phyloP scores from a whole-genome alignment of 768 basidiomycete genomes.

The Kwoniella sp. region DNA sequence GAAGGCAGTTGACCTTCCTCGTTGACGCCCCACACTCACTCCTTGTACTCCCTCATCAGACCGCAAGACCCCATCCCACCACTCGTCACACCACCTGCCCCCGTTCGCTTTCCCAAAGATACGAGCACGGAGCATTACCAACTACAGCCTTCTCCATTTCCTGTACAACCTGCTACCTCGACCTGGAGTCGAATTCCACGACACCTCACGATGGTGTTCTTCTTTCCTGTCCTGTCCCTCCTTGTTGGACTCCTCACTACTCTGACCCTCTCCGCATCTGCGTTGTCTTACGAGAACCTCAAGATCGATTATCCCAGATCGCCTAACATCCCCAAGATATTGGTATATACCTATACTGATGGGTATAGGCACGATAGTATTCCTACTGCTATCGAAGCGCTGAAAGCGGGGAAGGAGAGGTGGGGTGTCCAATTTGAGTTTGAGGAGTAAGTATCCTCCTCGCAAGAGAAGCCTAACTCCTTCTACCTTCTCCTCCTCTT shows the following conservation, averaged over 20 bases:
- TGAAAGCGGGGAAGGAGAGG: slow-evolving; percentile 46
- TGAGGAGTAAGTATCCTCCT: slow-evolving; percentile 63
- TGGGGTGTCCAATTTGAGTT: slow-evolving; percentile 62
- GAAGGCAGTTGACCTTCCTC: no score
- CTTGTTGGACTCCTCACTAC: slow-evolving; percentile 2
- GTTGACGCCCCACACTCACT: no score
- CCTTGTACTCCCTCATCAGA: no score
- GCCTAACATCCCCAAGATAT: slow-evolving; percentile 48
- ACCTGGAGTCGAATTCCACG: no score
- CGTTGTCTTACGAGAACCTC: not conserved
- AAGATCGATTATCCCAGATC: not conserved
- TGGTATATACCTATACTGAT: slow-evolving; percentile 67
- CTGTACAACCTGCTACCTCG: no score
- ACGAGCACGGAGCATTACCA: no score
- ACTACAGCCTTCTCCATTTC: no score
- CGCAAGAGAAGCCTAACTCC: no score
- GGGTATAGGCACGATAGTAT: slow-evolving; percentile 75
- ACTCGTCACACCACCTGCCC: no score
- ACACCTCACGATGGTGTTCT: not conserved
- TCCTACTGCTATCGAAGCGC: slow-evolving; percentile 66
- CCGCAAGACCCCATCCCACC: no score
- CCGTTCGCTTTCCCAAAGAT: no score
- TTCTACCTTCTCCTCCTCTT: no score
- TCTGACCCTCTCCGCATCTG: not conserved
- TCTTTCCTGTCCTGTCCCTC: not conserved